Evolutionary conservation across 2,329 filamentous ascomycete genomes (phyloP), one percentile per base, ranked within the genome.

Genomic region (Exophiala xenobiotica): DNA sequence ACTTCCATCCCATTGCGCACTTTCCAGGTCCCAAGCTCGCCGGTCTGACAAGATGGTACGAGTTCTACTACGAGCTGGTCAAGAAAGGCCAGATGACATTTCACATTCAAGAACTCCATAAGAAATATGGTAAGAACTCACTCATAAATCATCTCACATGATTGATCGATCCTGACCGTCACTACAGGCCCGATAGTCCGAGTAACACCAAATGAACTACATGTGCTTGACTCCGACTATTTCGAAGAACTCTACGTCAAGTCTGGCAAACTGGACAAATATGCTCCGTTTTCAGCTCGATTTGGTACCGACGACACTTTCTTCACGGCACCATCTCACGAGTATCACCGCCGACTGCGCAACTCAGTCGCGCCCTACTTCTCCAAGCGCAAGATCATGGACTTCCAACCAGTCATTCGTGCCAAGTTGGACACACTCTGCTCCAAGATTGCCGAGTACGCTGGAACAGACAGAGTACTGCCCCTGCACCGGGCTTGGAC

Each of bases 1-100:
- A 59, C 39, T 59, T 66, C 29, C 61, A 65, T 37, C 65, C 65
- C 2, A 53, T 68, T 11, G 59, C 61, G 20, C 56, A 48, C 19
- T 31, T 31, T n/a, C 27, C 27, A n/a, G 27, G 27, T n/a, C 27
- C 27, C 27, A 31, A 31, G 35, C 51, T 67, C 23, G 61, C 67
- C 0, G 63, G 60, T 3, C 33, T 59, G 19, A 65, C 64, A n/a
- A 54, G 56, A 27, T 53, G 67, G 39, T 62, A 62, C 38, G 64
- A 66, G 35, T 65, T 63, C 46, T 66, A 65, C 49, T 61, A 62
- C 40, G 59, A 67, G 35, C 47, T 61, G 4, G 35, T 63, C 6
- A 50, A 40, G 4, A 43, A 51, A 4, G 64, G 64, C 1, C 49
- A 49, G 29, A 66, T 56, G 40, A 54, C 59, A 27, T 61, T 61